Evolutionary conservation across 306 rosid species (phyloP).

Genomic region (Psophocarpus tetragonolobus): DNA sequence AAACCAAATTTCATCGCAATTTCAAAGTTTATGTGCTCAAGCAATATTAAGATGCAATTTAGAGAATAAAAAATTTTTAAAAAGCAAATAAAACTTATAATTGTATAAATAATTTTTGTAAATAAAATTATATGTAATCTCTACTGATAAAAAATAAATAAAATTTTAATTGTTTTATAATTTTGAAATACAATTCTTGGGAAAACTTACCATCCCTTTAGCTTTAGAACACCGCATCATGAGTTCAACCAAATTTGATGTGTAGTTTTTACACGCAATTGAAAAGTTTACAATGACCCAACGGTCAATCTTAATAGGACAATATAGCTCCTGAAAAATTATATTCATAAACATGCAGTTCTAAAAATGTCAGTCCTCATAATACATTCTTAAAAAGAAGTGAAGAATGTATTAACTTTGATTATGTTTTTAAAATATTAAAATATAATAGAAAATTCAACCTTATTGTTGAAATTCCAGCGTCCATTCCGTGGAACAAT

Average conservation of each 20-base stretch:
- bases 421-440: too few species aligned
- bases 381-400: too few species aligned
- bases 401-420: too few species aligned
- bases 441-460: too few species aligned
- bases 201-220: constrained; percentile 50
- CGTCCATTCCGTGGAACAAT: constrained; percentile 40
- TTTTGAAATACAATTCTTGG: neutral
- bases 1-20: neutral
- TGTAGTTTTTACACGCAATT: constrained; percentile 31
- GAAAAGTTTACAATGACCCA: constrained; percentile 61
- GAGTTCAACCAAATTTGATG: neutral
- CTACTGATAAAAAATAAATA: too few species aligned
- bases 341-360: too few species aligned
- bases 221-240: constrained; percentile 17
- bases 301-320: constrained; percentile 35
- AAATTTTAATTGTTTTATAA: too few species aligned
- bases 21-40: neutral
- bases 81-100: neutral
- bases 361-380: too few species aligned
- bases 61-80: neutral
- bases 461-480: constrained; percentile 58
- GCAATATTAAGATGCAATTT: neutral
- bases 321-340: constrained; percentile 32
- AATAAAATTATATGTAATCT: neutral
- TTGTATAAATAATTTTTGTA: too few species aligned